These are phyloP conservation scores for Hordeum pubiflorum DNA, from an alignment of 202 grass and related monocot genomes.

Conservation along the genomic window DNA sequence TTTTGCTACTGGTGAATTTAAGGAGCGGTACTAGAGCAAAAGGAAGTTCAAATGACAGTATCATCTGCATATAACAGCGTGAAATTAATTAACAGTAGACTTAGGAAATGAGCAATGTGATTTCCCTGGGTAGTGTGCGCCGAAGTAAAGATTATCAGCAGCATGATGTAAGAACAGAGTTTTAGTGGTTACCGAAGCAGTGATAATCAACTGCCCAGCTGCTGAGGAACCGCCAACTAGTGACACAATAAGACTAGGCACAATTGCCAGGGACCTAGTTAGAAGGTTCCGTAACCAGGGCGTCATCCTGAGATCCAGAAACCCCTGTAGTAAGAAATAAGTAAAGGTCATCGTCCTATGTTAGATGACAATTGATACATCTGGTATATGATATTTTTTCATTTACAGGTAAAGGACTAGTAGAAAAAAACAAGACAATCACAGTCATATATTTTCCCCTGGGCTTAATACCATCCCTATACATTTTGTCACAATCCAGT, in stretches of 20 bases:
- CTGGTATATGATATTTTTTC: neutral
- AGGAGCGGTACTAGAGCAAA: conserved; percentile 91
- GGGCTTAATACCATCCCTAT: neutral
- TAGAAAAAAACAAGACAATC: neutral
- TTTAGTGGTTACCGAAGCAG: conserved; percentile 62
- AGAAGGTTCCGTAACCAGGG: conserved; percentile 84
- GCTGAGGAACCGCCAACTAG: conserved; percentile 89
- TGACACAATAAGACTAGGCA: conserved; percentile 80
- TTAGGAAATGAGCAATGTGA: neutral
- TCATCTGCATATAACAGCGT: conserved; percentile 60
- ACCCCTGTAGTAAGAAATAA: conserved; percentile 48
- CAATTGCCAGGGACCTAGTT: conserved; percentile 91
- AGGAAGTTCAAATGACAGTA: conserved; percentile 94
- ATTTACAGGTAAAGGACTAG: neutral
- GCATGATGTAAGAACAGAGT: neutral
- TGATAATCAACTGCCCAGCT: conserved; percentile 93
- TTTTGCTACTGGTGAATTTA: conserved; percentile 92
- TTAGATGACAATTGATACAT: neutral
- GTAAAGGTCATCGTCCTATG: neutral
- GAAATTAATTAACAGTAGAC: neutral
- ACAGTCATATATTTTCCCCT: neutral
- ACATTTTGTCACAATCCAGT: neutral
- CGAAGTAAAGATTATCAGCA: neutral
- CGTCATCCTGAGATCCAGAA: conserved; percentile 88
- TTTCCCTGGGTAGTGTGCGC: neutral